Evolutionary conservation across 1,139 yeast species (phyloP).

Genomic region (Ogataea hybrid): DNA sequence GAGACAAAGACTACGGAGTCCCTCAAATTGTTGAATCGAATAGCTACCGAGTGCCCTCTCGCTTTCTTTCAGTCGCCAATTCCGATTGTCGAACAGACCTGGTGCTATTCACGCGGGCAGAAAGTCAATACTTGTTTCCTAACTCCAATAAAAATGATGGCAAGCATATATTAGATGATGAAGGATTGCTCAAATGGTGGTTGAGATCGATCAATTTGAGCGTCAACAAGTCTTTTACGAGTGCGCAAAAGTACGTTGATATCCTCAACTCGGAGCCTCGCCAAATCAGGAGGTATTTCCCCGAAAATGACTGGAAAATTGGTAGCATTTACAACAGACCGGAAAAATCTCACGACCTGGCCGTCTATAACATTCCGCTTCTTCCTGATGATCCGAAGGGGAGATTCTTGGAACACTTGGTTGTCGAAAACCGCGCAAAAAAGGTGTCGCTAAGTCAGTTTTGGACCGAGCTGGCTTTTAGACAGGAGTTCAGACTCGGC

Average conservation of each 20-base stretch:
- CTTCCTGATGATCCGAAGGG: constrained; percentile 98
- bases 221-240: constrained; percentile 21
- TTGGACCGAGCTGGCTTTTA: constrained; percentile 79
- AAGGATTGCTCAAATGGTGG: constrained; percentile 84
- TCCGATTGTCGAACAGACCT: constrained; percentile 39
- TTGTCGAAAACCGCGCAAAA: constrained; percentile 65
- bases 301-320: constrained; percentile 41
- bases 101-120: constrained; percentile 81
- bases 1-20: constrained; percentile 21
- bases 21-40: constrained; percentile 12
- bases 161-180: constrained; percentile 75
- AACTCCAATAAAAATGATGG: constrained; percentile 55
- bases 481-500: constrained; percentile 90
- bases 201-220: constrained; percentile 40
- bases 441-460: constrained; percentile 51
- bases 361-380: constrained; percentile 69
- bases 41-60: constrained; percentile 4
- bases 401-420: constrained; percentile 79
- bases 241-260: constrained; percentile 36
- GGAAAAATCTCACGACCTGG: constrained; percentile 35
- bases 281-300: constrained; percentile 41
- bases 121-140: constrained; percentile 83
- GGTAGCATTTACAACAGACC: constrained; percentile 47
- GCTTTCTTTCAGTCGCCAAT: not conserved
- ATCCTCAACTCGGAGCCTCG: constrained; percentile 71